Evolutionary conservation across 768 basidiomycete genomes (phyloP).

Genomic region (Boletus rubroflammeus): DNA sequence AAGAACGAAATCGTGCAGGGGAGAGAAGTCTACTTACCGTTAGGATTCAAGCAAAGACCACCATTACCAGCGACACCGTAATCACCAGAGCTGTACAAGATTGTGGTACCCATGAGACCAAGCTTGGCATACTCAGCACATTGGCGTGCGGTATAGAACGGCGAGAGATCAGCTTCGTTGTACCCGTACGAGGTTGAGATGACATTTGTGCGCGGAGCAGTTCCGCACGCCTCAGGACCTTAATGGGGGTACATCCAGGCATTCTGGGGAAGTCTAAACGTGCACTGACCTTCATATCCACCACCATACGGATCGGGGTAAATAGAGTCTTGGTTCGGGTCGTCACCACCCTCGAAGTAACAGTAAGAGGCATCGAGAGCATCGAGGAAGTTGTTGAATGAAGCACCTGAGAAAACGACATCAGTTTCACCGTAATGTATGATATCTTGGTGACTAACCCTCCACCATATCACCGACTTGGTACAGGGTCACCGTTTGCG

Average conservation of each 20-base stretch:
- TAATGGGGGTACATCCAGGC: background rate
- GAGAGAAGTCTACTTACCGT: conserved; percentile 14
- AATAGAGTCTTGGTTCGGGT: conserved; percentile 22
- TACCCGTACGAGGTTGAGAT: conserved; percentile 41
- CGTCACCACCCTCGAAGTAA: conserved; percentile 34
- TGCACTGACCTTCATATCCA: conserved; percentile 20
- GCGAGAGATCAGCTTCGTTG: conserved; percentile 35
- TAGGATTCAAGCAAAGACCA: conserved; percentile 30
- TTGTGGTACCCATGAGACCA: conserved; percentile 39
- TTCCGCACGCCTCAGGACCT: conserved; percentile 38
- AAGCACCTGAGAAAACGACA: conserved; percentile 14
- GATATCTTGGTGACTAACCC: conserved; percentile 9
- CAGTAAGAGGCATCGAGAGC: conserved; percentile 35
- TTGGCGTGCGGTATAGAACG: conserved; percentile 38
- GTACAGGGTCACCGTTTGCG: conserved; percentile 28
- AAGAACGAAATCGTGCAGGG: background rate
- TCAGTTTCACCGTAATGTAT: background rate
- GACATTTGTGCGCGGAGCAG: conserved; percentile 34
- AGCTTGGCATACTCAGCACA: conserved; percentile 46
- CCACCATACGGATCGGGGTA: conserved; percentile 26
- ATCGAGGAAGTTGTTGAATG: conserved; percentile 36
- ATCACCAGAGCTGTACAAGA: conserved; percentile 46
- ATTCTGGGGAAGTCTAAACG: background rate
- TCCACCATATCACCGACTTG: conserved; percentile 30
- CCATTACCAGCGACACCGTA: conserved; percentile 39